A percentile compares a stretch with the other conserved stretches of the same genome.
These are phyloP conservation scores for Ophiostoma perfectum DNA, from an alignment of 2,329 filamentous ascomycete species.

Conservation along the genomic window DNA sequence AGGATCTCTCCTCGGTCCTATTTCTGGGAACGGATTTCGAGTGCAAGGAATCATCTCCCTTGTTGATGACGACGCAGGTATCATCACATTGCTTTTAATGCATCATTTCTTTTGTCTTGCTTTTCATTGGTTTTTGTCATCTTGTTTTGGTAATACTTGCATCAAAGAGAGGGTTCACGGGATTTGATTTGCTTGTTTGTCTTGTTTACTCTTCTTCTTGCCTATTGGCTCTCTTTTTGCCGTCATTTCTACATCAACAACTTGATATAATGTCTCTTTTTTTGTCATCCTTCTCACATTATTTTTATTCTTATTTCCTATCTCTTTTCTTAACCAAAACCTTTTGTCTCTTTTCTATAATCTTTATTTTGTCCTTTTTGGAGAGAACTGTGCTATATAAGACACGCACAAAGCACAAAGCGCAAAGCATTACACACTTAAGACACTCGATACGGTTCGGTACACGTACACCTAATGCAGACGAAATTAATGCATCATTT, in stretches of 20 bases:
- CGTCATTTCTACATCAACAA: background rate
- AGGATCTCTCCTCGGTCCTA: background rate
- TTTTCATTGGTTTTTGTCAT: constrained; percentile 4
- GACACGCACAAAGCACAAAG: constrained; percentile 12
- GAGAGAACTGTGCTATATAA: constrained; percentile 6
- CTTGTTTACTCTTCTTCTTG: constrained; percentile 14
- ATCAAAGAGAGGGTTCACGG: constrained; percentile 20
- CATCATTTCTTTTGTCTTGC: constrained; percentile 17
- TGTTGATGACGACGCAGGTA: constrained; percentile 28
- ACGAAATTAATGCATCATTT: background rate
- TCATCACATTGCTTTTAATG: constrained; percentile 24
- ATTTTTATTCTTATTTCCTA: constrained; percentile 11
- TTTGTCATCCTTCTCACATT: background rate
- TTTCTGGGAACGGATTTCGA: background rate
- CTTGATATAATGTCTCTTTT: constrained; percentile 2
- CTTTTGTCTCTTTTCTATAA: constrained; percentile 15
- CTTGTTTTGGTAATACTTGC: constrained; percentile 20
- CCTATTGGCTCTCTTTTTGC: constrained; percentile 6
- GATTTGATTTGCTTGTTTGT: constrained; percentile 13
- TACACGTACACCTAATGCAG: background rate
- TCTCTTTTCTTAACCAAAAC: constrained; percentile 10
- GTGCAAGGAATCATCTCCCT: constrained; percentile 28
- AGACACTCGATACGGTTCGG: background rate
- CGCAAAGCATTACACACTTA: background rate
- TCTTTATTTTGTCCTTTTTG: constrained; percentile 1